Evolutionary conservation across 257 asterid species (phyloP), one percentile per base, ranked within the genome.

Genomic region (Jaltomata sinuosa): DNA sequence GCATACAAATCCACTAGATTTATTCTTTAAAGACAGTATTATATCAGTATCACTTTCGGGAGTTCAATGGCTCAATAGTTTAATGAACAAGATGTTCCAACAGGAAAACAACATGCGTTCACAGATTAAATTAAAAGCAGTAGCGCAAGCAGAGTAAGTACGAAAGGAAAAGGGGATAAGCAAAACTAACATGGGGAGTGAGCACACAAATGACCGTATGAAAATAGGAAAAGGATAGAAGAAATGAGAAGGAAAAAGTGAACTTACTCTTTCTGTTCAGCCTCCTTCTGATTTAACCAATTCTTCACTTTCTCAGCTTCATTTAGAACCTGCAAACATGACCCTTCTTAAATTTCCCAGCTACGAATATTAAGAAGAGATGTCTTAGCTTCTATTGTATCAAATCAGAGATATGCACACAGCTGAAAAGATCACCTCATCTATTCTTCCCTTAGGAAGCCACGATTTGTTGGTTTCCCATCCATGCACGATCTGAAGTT

Each of bases 401-500:
- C 29, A 49, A 64, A 40, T 7, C 18, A 42, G 50, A 85, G 32
- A 38, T 25, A 53, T 64, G 62, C 85, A 54, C 65, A 62, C 34
- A 55, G 32, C 62, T 29, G 82, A 29, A 77, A 59, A 82, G 36
- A 81, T 64, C 59, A 96, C 99, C 99, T 96, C 97, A 76, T 96
- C 96, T 83, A 94, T 90, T 91, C 89, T 94, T 83, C 91, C 94
- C 89, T 81, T 90, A 55, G 98, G 98, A 87, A 97, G 92, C 99
- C 99, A 97, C 65, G 98, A 81, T 84, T 91, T 95, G 89, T 93
- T 90, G 52, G 88, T 91, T 87, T 94, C 98, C 99, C 97, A 97
- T 88, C 90, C 91, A 82, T 78, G 89, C 86, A 95, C 89, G 84
- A 93, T 92, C 99, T 97, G 89, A 87, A 80, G 68, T 72, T 67